These are phyloP conservation scores for Luffa acutangula DNA, from an alignment of 306 rosid genomes.

Conservation along the genomic window DNA sequence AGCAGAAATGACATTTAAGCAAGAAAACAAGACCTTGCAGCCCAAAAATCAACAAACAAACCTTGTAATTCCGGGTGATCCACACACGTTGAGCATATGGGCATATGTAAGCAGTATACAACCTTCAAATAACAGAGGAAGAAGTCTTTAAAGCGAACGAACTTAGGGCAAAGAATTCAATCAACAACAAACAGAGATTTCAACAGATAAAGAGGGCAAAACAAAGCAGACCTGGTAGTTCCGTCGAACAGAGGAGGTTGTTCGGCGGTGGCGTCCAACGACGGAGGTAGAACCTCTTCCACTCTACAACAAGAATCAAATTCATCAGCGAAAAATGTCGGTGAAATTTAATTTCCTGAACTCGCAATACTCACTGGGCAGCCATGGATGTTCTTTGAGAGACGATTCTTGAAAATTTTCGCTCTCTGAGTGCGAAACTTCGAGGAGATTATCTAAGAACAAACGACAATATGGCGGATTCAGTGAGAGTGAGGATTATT, in stretches of 20 bases:
- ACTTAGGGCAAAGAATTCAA: not conserved
- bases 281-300: constrained; percentile 29
- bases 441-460: not conserved
- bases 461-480: not conserved
- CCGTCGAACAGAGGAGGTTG: constrained; percentile 80
- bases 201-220: not conserved
- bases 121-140: constrained; percentile 21
- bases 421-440: not conserved
- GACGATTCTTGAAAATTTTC: not conserved
- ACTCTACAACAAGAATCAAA: constrained; percentile 7
- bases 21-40: not conserved
- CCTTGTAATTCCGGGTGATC: constrained; percentile 81
- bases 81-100: constrained; percentile 84
- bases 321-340: not conserved
- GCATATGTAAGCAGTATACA: constrained; percentile 42
- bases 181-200: not conserved
- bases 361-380: not conserved
- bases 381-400: not conserved
- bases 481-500: not conserved
- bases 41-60: not conserved
- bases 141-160: not conserved
- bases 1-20: not conserved
- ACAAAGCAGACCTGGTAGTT: constrained; percentile 46
- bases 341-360: not conserved
- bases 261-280: constrained; percentile 40